A percentile compares a stretch with the other conserved stretches of the same genome.
Evolutionary conservation across 805 yeast species (phyloP).

Genomic region (Yamadazyma phyllophila): DNA sequence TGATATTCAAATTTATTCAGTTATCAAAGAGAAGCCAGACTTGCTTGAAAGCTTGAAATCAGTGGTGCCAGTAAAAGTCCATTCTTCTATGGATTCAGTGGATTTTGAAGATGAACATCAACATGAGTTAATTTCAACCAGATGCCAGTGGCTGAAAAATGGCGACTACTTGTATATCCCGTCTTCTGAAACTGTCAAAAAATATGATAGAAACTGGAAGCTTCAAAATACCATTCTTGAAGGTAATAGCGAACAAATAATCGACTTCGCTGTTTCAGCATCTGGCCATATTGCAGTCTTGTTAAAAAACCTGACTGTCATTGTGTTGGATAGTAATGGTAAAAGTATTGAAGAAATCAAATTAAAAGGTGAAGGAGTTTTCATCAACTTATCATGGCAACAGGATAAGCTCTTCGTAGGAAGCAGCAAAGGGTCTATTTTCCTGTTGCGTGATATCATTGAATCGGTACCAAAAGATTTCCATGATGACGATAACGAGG

Average conservation of each 20-base stretch:
- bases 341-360: neutral
- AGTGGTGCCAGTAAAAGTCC: constrained; percentile 37
- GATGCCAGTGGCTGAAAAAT: constrained; percentile 66
- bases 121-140: constrained; percentile 48
- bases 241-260: constrained; percentile 24
- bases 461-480: neutral
- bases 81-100: constrained; percentile 31
- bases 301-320: constrained; percentile 30
- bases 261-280: constrained; percentile 61
- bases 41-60: constrained; percentile 44
- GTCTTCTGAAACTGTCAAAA: constrained; percentile 37
- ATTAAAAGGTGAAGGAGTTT: constrained; percentile 24
- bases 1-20: constrained; percentile 51
- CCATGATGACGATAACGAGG: constrained; percentile 17
- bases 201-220: constrained; percentile 42
- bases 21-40: constrained; percentile 54
- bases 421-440: constrained; percentile 40
- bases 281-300: constrained; percentile 60
- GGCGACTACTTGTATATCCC: constrained; percentile 74
- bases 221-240: constrained; percentile 9
- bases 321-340: constrained; percentile 50
- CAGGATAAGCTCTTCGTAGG: constrained; percentile 37
- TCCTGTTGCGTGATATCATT: constrained; percentile 19
- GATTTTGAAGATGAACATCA: constrained; percentile 43
- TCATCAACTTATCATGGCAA: constrained; percentile 28